Evolutionary conservation across 139 green algal genomes (phyloP), one percentile per base, ranked within the genome.

Genomic region (Deuterostichococcus epilithicus): DNA sequence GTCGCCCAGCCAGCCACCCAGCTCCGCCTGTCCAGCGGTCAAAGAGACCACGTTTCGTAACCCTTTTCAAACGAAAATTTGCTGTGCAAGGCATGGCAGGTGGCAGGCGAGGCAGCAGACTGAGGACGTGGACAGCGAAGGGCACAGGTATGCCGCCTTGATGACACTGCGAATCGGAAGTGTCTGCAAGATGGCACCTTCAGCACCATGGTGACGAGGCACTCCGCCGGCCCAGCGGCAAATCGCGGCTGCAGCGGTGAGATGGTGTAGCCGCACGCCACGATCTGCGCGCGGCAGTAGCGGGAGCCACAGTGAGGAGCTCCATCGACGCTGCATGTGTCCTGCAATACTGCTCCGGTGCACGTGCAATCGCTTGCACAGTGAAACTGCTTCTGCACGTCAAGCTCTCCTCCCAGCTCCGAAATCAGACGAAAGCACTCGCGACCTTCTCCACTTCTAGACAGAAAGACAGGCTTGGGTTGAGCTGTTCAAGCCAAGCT

Each of bases 171-270:
- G n/a, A n/a, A n/a, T n/a, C n/a, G n/a, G n/a, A n/a, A n/a, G n/a
- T n/a, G n/a, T n/a, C n/a, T 13, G 42, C 42, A 52, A 52, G 42
- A n/a, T 63, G 18, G 18, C 5, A 85, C 67, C 72, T 89, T 89
- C 18, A 89, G 70, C 67, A 89, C 85, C 38, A 86, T 67, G 1
- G 85, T 89, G 22, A 89, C 83, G 71, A 89, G 75, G 78, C 80
- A 87, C 75, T 89, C 85, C 23, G 78, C 74, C 39, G 75, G 78
- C 20, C 69, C 70, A 2, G 45, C 68, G 44, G 59, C 22, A 65
- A 70, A 78, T 45, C 75, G n/a, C 32, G 78, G 79, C 69, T 81
- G 72, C 45, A 90, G 60, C 38, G 86, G 86, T n/a, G 84, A 70
- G n/a, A 90, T 81, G 0, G 86, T 90, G 71, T 82, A 89, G 1